Percentiles rank a stretch among this genome's conserved stretches.
Evolutionary conservation across 768 basidiomycete genomes (phyloP).

Genomic region (Boletus subcaerulescens): DNA sequence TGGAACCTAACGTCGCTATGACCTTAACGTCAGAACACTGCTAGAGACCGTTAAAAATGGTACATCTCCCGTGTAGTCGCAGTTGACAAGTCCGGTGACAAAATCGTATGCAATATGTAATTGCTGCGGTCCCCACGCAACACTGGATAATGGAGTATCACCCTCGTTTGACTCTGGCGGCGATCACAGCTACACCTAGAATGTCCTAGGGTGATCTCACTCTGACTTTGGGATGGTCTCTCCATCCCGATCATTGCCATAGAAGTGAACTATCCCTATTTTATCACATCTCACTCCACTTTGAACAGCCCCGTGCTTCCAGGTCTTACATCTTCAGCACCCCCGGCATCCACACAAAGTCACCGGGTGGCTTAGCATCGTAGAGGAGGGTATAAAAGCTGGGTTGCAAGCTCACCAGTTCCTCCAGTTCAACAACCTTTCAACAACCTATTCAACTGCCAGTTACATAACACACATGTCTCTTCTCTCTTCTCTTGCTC

Average conservation of each 20-base stretch:
- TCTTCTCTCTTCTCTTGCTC: constrained; percentile 16
- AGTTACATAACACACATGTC: constrained; percentile 16
- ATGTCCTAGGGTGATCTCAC: no score
- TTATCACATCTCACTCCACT: neutral
- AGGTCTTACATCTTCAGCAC: neutral
- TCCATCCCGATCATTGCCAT: neutral
- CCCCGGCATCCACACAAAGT: neutral
- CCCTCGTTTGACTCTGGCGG: no score
- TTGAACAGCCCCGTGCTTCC: neutral
- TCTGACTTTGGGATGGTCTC: neutral
- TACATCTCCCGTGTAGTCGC: no score
- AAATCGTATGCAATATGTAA: no score
- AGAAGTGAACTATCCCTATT: neutral
- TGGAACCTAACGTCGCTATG: no score
- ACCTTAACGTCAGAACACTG: no score
- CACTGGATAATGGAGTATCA: no score
- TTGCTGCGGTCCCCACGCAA: no score
- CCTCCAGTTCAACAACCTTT: constrained; percentile 1
- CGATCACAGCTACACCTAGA: no score
- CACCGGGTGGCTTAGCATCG: neutral
- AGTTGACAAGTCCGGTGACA: no score
- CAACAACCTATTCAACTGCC: neutral
- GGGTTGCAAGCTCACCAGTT: neutral
- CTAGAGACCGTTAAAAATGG: no score
- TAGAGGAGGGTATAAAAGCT: constrained; percentile 14